phyloP scores from a whole-genome alignment of 1,139 yeast genomes.

The Fermentozyma sake region DNA sequence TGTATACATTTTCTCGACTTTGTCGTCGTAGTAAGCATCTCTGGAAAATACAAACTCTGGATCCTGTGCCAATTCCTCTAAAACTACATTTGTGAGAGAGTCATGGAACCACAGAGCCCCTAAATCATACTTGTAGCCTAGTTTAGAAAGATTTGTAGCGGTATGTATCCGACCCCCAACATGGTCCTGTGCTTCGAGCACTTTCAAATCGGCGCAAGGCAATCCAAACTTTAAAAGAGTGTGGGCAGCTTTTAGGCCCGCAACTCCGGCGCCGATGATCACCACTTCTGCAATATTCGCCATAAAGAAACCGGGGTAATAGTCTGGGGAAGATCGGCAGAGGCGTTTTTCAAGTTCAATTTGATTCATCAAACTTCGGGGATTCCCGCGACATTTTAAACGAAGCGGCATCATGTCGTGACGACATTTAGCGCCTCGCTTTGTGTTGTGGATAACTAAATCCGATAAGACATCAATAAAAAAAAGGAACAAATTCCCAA shows the following conservation, averaged over 20 bases:
- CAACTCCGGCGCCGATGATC: constrained; percentile 76
- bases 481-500: no score
- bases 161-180: constrained; percentile 45
- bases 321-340: no score
- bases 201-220: constrained; percentile 29
- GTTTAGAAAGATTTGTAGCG: constrained; percentile 24
- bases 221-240: constrained; percentile 35
- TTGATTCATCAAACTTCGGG: no score
- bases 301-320: no score
- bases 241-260: constrained; percentile 78
- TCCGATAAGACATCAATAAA: no score
- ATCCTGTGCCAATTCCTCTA: constrained; percentile 23
- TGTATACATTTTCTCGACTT: constrained; percentile 36
- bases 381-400: no score
- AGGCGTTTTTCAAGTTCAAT: no score
- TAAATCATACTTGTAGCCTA: constrained; percentile 52
- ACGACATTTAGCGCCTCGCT: no score
- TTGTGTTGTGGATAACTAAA: no score
- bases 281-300: constrained; percentile 17
- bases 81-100: constrained; percentile 57
- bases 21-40: constrained; percentile 52
- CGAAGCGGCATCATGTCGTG: no score
- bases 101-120: constrained; percentile 95
- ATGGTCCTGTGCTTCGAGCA: constrained; percentile 48
- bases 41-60: constrained; percentile 20